These are phyloP conservation scores for Hypoxylon lienhwacheense DNA, from an alignment of 495 filamentous ascomycete genomes.

Conservation along the genomic window DNA sequence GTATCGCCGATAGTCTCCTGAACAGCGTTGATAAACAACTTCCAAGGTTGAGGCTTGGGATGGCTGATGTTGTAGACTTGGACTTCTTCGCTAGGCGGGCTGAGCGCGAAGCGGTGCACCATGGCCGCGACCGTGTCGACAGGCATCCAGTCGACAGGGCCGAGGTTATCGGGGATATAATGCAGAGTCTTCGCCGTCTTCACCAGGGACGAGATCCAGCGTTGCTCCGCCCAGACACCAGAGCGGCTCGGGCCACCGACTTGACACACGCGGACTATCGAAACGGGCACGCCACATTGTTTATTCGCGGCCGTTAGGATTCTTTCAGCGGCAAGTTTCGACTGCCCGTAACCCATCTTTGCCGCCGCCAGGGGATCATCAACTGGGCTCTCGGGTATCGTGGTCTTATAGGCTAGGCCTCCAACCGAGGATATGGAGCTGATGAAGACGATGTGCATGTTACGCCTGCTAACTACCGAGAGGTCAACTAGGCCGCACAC, in stretches of 20 bases:
- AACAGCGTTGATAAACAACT: background rate
- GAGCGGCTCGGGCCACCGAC: conserved; percentile 32
- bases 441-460: conserved; percentile 21
- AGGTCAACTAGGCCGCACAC: conserved; percentile 28
- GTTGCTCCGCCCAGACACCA: conserved; percentile 33
- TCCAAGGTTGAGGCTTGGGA: conserved; percentile 8
- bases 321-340: conserved; percentile 34
- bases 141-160: conserved; percentile 37
- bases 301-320: conserved; percentile 18
- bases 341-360: conserved; percentile 36
- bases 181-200: conserved; percentile 18
- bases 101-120: conserved; percentile 25
- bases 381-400: conserved; percentile 9
- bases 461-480: background rate
- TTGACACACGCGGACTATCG: conserved; percentile 34
- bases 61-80: conserved; percentile 6
- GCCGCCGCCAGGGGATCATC: conserved; percentile 27
- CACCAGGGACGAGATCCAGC: conserved; percentile 32
- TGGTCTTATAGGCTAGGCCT: background rate
- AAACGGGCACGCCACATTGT: conserved; percentile 15
- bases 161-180: conserved; percentile 8
- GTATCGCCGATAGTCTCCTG: background rate
- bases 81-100: background rate
- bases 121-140: conserved; percentile 33
- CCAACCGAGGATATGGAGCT: conserved; percentile 13